A percentile compares a stretch with the other conserved stretches of the same genome.
Evolutionary conservation across 495 filamentous ascomycete species (phyloP).

Genomic region (Trichodelitschia bisporula): DNA sequence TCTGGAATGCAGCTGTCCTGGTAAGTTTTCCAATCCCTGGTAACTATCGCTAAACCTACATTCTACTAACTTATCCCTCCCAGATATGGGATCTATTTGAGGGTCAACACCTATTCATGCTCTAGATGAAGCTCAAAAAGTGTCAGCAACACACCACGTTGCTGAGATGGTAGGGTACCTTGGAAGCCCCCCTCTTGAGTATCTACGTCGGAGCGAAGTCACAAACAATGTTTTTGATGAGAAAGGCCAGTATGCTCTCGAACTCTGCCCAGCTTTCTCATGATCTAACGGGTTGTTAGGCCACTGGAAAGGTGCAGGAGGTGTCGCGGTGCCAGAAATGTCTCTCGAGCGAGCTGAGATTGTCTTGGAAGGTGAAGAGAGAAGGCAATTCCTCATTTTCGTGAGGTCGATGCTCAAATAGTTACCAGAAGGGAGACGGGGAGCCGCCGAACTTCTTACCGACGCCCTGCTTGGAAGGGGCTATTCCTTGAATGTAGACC

Average conservation of each 20-base stretch:
- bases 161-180: slow-evolving; percentile 16
- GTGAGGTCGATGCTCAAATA: slow-evolving; percentile 6
- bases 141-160: slow-evolving; percentile 9
- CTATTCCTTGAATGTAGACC: too few species aligned
- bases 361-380: slow-evolving; percentile 2
- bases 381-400: slow-evolving; percentile 4
- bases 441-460: slow-evolving; percentile 3
- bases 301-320: slow-evolving; percentile 3
- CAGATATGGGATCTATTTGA: slow-evolving; percentile 6
- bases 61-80: slow-evolving; percentile 1
- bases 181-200: slow-evolving; percentile 14
- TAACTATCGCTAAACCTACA: slow-evolving; percentile 2
- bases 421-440: slow-evolving; percentile 4
- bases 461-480: slow-evolving; percentile 4
- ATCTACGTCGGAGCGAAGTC: slow-evolving; percentile 10
- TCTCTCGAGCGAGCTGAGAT: slow-evolving; percentile 3
- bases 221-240: slow-evolving; percentile 14
- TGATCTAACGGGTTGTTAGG: slow-evolving; percentile 4
- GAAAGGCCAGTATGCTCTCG: slow-evolving; percentile 8
- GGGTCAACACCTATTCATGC: slow-evolving; percentile 5
- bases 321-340: background rate
- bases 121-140: slow-evolving; percentile 4
- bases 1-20: slow-evolving; percentile 5
- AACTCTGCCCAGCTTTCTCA: slow-evolving; percentile 1
- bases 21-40: slow-evolving; percentile 3